Evolutionary conservation across 371 early-diverging fungal genomes (phyloP).

Genomic region (Umbelopsis sp.): DNA sequence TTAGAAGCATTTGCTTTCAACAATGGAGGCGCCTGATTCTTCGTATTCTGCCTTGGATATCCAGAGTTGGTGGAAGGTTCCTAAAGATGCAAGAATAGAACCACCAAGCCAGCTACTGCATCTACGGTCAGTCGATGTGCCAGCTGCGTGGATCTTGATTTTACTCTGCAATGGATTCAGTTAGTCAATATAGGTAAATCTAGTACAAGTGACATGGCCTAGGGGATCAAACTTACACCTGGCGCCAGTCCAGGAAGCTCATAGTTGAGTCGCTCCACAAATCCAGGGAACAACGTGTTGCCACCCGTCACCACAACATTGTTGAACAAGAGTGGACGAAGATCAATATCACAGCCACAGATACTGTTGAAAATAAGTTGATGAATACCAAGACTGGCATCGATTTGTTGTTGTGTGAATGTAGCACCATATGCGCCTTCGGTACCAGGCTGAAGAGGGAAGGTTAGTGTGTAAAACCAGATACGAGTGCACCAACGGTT

Average conservation of each 20-base stretch:
- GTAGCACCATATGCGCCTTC: background rate
- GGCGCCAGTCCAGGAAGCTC: conserved; percentile 73
- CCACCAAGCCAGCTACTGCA: conserved; percentile 97
- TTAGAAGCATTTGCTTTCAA: conserved; percentile 87
- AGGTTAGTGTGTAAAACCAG: no score
- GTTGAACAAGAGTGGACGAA: conserved; percentile 78
- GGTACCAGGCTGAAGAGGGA: conserved; percentile 18
- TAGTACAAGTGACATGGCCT: background rate
- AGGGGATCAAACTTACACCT: conserved; percentile 58
- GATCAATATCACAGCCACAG: conserved; percentile 81
- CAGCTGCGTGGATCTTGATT: conserved; percentile 81
- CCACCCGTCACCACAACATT: conserved; percentile 93
- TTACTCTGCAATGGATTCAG: conserved; percentile 54
- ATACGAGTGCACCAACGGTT: background rate
- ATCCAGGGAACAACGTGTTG: conserved; percentile 84
- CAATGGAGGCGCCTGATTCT: conserved; percentile 82
- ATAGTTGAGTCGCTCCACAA: conserved; percentile 82
- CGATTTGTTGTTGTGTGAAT: conserved; percentile 37
- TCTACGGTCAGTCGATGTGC: conserved; percentile 80
- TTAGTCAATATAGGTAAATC: background rate
- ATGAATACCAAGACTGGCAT: conserved; percentile 59
- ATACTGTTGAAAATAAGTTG: conserved; percentile 75
- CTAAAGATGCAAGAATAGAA: conserved; percentile 92
- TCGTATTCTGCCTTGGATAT: conserved; percentile 93
- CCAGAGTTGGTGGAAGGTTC: conserved; percentile 98